A percentile compares a stretch with the other conserved stretches of the same genome.
Evolutionary conservation across 1,284 basidiomycete species (phyloP).

Genomic region (Papiliotrema fonsecae): DNA sequence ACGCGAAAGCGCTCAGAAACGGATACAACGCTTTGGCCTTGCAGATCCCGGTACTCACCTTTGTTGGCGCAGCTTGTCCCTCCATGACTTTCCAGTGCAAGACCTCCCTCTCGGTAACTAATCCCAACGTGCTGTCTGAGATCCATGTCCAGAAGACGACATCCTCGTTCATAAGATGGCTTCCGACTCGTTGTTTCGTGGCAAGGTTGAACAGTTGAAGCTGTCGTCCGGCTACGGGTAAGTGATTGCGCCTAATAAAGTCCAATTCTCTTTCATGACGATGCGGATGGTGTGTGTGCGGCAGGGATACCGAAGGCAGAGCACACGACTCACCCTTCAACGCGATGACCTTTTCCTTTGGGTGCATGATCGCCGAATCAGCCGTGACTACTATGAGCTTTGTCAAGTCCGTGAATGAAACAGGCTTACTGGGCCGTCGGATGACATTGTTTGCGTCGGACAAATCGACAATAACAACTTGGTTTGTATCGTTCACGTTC

Average conservation of each 20-base stretch:
- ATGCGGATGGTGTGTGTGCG: too few species aligned
- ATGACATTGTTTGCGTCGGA: conserved; percentile 93
- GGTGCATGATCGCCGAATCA: conserved; percentile 99
- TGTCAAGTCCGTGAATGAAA: not conserved
- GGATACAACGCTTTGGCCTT: too few species aligned
- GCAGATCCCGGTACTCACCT: too few species aligned
- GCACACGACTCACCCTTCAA: conserved; percentile 65
- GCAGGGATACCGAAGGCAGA: conserved; percentile 1
- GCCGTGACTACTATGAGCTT: conserved; percentile 59
- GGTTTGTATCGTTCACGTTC: conserved; percentile 66
- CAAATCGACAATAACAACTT: conserved; percentile 96
- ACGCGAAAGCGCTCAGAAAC: too few species aligned
- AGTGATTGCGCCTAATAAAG: not conserved
- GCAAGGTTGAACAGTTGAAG: conserved; percentile 99
- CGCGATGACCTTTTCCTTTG: conserved; percentile 92
- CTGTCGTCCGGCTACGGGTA: conserved; percentile 71
- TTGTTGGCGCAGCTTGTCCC: conserved; percentile 40
- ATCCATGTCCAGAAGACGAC: conserved; percentile 99
- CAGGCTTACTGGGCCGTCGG: conserved; percentile 67
- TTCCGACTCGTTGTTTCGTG: conserved; percentile 95
- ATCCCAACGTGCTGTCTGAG: conserved; percentile 80
- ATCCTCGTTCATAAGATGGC: conserved; percentile 90
- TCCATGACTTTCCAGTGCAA: conserved; percentile 78
- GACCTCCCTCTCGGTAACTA: conserved; percentile 92
- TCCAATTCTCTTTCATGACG: too few species aligned